A percentile compares a stretch with the other conserved stretches of the same genome.
These are phyloP conservation scores for Trichophaea hybrida DNA, from an alignment of 2,329 filamentous ascomycete genomes.

Conservation along the genomic window DNA sequence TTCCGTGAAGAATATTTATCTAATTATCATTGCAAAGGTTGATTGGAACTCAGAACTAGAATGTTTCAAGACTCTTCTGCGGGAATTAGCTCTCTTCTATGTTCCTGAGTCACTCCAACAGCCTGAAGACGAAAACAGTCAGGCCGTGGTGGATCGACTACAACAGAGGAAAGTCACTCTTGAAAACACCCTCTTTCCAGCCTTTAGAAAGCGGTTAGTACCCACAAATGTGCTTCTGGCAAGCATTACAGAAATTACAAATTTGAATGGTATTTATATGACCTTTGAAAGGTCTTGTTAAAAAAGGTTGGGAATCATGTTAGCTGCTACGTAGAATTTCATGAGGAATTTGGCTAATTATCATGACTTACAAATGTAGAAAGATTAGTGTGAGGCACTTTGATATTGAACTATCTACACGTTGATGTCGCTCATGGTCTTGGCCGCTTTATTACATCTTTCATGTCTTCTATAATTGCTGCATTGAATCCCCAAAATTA, in stretches of 20 bases:
- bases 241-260: constrained; percentile 72
- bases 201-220: constrained; percentile 67
- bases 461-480: too few relatives aligned
- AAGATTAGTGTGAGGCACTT: too few relatives aligned
- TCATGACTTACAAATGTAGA: too few relatives aligned
- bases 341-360: too few relatives aligned
- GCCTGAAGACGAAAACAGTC: constrained; percentile 29
- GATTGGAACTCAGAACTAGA: constrained; percentile 71
- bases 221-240: constrained; percentile 65
- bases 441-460: too few relatives aligned
- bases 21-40: constrained; percentile 40
- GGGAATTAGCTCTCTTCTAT: constrained; percentile 78
- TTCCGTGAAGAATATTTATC: too few relatives aligned
- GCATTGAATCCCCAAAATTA: too few relatives aligned
- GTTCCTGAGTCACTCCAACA: constrained; percentile 67
- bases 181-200: constrained; percentile 80
- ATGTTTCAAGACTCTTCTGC: constrained; percentile 75
- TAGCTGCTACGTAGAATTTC: too few relatives aligned
- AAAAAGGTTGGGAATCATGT: neutral
- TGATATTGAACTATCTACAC: too few relatives aligned
- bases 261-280: constrained; percentile 79
- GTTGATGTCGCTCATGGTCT: too few relatives aligned
- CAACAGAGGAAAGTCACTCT: constrained; percentile 34
- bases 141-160: constrained; percentile 29
- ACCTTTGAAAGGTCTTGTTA: constrained; percentile 82